Evolutionary conservation across 805 yeast species (phyloP).

Genomic region (Yarrowia sp.): DNA sequence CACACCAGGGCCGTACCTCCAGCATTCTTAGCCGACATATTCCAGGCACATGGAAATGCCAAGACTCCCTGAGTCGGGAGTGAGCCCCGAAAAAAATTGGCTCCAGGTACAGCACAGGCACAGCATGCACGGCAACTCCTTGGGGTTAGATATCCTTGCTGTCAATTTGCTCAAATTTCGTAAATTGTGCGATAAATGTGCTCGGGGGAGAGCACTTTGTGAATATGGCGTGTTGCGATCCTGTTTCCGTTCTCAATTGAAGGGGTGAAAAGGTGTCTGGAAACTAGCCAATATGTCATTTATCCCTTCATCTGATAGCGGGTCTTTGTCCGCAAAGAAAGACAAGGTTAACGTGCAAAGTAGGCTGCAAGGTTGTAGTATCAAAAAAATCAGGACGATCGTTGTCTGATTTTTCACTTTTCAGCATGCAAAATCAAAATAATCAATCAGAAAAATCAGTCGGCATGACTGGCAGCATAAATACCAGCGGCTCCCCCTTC

Average conservation of each 20-base stretch:
- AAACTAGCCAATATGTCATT: neutral
- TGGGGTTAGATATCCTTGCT: neutral
- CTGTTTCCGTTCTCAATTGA: too few species aligned
- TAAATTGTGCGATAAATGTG: neutral
- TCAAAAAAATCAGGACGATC: conserved; percentile 10
- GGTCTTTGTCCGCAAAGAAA: neutral
- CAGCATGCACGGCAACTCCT: neutral
- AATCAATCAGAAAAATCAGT: conserved; percentile 16
- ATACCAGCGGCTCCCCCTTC: neutral
- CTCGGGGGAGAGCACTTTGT: neutral
- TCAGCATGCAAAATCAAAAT: neutral
- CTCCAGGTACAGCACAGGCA: conserved; percentile 21
- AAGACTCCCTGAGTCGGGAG: conserved; percentile 19
- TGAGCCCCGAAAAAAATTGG: neutral
- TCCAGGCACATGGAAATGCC: conserved; percentile 7
- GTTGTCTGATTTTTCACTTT: neutral
- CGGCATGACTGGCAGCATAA: conserved; percentile 4
- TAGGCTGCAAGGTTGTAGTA: neutral
- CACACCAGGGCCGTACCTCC: too few species aligned
- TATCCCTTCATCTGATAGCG: neutral
- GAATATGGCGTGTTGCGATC: too few species aligned
- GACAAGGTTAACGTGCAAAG: neutral
- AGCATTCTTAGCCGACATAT: neutral
- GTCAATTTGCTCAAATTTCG: neutral
- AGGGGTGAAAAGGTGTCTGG: too few species aligned